Base-by-base conservation (phyloP, 169 alveolate genomes). In the Theileria equi region DNA sequence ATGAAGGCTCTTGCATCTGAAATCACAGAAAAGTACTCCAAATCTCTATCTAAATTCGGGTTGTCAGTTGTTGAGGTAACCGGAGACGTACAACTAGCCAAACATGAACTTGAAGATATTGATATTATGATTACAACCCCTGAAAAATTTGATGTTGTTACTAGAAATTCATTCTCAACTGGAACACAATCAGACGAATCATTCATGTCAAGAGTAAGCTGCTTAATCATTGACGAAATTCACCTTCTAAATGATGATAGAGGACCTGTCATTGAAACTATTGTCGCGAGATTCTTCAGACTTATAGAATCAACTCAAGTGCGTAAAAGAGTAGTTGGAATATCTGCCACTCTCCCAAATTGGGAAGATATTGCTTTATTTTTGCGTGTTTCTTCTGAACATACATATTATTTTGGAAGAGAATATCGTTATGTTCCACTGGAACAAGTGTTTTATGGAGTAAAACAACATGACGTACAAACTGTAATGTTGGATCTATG, bases 281-380 rank as follows among this genome's bases (percentile, higher is more conserved):
- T 98, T 25, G 99, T 98, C 48, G 99, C 99, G 2, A 89, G 99
- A 67, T 94, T 99, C 44, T 90, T 97, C 40, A 84, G 86, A 40
- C 49, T 77, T 3, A 77, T 77, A 48, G 92, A 85, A 66, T 76
- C 88, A 4, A 77, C 92, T 8, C 92, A 81, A 54, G 78, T 73
- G 58, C 61, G 72, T 13, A 61, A 85, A 26, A 66, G 92, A 50
- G 72, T 85, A 31, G 98, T 97, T 26, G 99, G 99, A 1, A 89
- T 98, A 63, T 96, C 99, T 16, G 99, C 99, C 13, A 98, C 99
- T 0, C 82, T 98, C 45, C 99, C 99, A 17, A 98, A 98, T 82
- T 97, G 94, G 66, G 85, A 91, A 55, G 99, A 98, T 88, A 99
- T 98, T 13, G 99, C 99, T 21, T 92, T 90, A 38, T 96, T 97